phyloP scores from a whole-genome alignment of 495 filamentous ascomycete species.

The Neurospora intermedia region DNA sequence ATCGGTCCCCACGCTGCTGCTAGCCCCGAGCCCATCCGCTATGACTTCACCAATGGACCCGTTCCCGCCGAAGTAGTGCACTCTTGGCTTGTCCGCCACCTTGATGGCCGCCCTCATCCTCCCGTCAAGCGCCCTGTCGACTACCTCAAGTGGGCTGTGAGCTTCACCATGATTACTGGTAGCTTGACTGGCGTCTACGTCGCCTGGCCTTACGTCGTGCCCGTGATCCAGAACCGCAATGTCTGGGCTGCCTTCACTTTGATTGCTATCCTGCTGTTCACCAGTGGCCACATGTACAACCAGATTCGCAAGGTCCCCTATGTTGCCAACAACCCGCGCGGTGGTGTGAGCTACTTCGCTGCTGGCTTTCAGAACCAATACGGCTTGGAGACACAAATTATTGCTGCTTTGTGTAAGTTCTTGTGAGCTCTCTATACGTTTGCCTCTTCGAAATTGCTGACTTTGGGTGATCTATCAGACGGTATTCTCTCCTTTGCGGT shows the following conservation, averaged over 20 bases:
- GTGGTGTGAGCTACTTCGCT: slow-evolving; percentile 86
- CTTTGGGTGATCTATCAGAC: slow-evolving; percentile 40
- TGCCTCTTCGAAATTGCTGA: neutral
- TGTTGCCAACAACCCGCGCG: slow-evolving; percentile 72
- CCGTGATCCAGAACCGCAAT: slow-evolving; percentile 79
- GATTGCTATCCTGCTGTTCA: slow-evolving; percentile 87
- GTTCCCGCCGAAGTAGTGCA: slow-evolving; percentile 69
- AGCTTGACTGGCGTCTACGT: slow-evolving; percentile 57
- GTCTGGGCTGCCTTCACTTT: slow-evolving; percentile 88
- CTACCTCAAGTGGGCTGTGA: slow-evolving; percentile 62
- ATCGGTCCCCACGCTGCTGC: slow-evolving; percentile 68
- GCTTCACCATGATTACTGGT: slow-evolving; percentile 56
- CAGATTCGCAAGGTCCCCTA: slow-evolving; percentile 98
- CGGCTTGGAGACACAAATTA: slow-evolving; percentile 90
- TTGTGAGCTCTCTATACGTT: neutral
- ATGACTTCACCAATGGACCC: slow-evolving; percentile 70
- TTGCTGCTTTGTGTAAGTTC: slow-evolving; percentile 87
- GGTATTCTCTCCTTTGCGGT: slow-evolving; percentile 85
- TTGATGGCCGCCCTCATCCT: slow-evolving; percentile 65
- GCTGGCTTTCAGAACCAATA: slow-evolving; percentile 91
- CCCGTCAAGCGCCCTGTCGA: slow-evolving; percentile 74
- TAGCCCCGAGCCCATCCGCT: slow-evolving; percentile 59
- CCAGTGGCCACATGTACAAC: slow-evolving; percentile 97
- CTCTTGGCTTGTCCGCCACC: slow-evolving; percentile 65
- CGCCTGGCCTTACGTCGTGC: slow-evolving; percentile 74